Evolutionary conservation across 164 flowering plant genomes (phyloP), one percentile per base, ranked within the genome.

Genomic region (Vitis labrusca): DNA sequence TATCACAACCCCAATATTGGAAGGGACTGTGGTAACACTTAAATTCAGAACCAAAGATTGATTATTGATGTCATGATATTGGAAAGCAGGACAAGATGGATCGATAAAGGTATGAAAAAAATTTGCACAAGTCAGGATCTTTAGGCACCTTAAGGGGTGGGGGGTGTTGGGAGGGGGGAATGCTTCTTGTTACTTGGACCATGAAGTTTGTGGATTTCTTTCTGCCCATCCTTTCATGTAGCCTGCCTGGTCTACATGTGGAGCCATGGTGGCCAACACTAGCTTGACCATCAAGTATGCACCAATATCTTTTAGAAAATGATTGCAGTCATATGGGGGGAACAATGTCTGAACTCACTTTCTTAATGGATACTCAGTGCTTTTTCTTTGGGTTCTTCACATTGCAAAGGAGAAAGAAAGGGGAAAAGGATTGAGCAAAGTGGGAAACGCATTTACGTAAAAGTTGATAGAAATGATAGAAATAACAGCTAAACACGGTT

Each of bases 201-300:
- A n/a, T 50, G 29, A 64, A 49, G 66, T 17, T 50, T 15, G 0
- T 12, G 56, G 23, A 19, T 19, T 19, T 19, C 70, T 67, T 67
- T 67, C 70, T 67, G 53, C 44, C 70, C 53, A 58, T 67, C 63
- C 19, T 48, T 58, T 67, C 70, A 58, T 67, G 63, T 23, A 23
- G 1, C 10, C 55, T n/a, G 8, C 59, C 59, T 67, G 63, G 70
- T 63, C 17, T 4, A 48, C 63, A 59, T 19, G 19, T 48, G 63
- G 70, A 55, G 16, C 70, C 62, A 67, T 47, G 37, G 55, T 48
- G 1, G 12, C 55, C 54, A 67, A 67, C 70, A 19, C 49, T 58
- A 67, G 63, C 70, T 49, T 67, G 63, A 59, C 60, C 62, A 15
- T 8, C 37, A 53, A 63, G 54, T 63, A 63, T 14, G 66, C 53